These are phyloP conservation scores for Brassica nigra DNA, from an alignment of 345 rosid genomes.

Conservation along the genomic window DNA sequence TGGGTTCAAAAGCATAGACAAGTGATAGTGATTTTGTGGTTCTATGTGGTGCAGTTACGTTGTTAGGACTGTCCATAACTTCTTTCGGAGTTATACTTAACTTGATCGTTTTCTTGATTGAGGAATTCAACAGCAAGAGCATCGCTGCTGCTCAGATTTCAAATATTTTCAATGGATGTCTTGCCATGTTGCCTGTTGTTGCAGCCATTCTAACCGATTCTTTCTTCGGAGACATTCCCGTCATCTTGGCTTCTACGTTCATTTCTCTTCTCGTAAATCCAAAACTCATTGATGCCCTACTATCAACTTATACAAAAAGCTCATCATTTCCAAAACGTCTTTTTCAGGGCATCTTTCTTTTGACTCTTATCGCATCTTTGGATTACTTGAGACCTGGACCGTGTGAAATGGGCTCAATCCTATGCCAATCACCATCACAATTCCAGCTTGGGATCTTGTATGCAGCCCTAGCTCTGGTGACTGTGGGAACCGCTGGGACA, in stretches of 20 bases:
- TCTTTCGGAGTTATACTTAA: conserved; percentile 47
- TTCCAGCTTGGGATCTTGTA: conserved; percentile 44
- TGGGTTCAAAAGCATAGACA: background rate
- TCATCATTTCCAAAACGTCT: background rate
- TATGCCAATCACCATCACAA: conserved; percentile 42
- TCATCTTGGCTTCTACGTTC: conserved; percentile 41
- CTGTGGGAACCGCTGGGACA: background rate
- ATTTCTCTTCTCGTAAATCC: conserved; percentile 43
- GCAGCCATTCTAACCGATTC: conserved; percentile 58
- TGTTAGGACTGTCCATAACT: conserved; percentile 43
- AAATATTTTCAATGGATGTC: conserved; percentile 37
- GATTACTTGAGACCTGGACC: conserved; percentile 42
- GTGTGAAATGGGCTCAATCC: conserved; percentile 31
- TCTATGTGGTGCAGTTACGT: conserved; percentile 36
- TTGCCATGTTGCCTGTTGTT: conserved; percentile 39
- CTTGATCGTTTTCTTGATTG: conserved; percentile 43
- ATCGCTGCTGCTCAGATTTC: conserved; percentile 49
- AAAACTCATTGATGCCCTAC: background rate
- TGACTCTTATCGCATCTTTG: conserved; percentile 41
- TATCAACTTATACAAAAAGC: background rate
- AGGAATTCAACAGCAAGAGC: conserved; percentile 46
- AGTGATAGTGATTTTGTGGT: background rate
- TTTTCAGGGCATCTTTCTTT: conserved; percentile 46
- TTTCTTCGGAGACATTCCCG: conserved; percentile 38
- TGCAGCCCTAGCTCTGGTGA: conserved; percentile 32